phyloP scores from a whole-genome alignment of 2,329 filamentous ascomycete genomes.

The Fusarium verticillioides region DNA sequence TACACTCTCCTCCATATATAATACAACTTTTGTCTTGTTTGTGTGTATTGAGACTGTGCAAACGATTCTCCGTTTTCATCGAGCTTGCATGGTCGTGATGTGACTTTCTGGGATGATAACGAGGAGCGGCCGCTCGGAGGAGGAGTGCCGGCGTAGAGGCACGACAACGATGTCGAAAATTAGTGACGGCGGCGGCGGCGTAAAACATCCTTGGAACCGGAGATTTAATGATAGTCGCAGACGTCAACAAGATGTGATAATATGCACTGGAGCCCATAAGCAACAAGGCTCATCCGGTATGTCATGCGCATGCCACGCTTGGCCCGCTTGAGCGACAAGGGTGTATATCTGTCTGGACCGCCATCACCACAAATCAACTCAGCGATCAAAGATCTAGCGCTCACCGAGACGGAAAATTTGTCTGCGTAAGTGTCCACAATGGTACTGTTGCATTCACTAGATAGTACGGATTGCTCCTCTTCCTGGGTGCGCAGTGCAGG shows the following conservation, averaged over 20 bases:
- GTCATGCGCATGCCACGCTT: background rate
- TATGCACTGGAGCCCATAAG: background rate
- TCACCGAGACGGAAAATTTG: slow-evolving; percentile 35
- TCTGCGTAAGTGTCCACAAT: slow-evolving; percentile 46
- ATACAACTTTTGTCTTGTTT: slow-evolving; percentile 7
- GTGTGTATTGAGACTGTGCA: slow-evolving; percentile 10
- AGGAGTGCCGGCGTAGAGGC: slow-evolving; percentile 11
- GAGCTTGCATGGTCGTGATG: slow-evolving; percentile 28
- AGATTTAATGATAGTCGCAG: slow-evolving; percentile 30
- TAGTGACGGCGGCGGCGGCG: slow-evolving; percentile 4
- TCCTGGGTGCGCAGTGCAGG: slow-evolving; percentile 20
- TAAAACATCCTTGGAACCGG: slow-evolving; percentile 16
- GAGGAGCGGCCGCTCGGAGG: slow-evolving; percentile 32
- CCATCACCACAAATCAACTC: slow-evolving; percentile 12
- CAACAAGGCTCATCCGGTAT: slow-evolving; percentile 16
- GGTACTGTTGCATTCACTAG: slow-evolving; percentile 46
- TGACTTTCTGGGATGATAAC: slow-evolving; percentile 12
- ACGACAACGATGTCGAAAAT: slow-evolving; percentile 11
- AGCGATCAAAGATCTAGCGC: slow-evolving; percentile 19
- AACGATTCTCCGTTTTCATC: slow-evolving; percentile 26
- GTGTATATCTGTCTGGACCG: slow-evolving; percentile 7
- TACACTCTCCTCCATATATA: background rate
- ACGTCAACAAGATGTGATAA: slow-evolving; percentile 27
- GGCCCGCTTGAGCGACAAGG: slow-evolving; percentile 13
- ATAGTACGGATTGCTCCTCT: slow-evolving; percentile 36